Evolutionary conservation across 768 basidiomycete species (phyloP).

Genomic region (Calocybe gangraenosa): DNA sequence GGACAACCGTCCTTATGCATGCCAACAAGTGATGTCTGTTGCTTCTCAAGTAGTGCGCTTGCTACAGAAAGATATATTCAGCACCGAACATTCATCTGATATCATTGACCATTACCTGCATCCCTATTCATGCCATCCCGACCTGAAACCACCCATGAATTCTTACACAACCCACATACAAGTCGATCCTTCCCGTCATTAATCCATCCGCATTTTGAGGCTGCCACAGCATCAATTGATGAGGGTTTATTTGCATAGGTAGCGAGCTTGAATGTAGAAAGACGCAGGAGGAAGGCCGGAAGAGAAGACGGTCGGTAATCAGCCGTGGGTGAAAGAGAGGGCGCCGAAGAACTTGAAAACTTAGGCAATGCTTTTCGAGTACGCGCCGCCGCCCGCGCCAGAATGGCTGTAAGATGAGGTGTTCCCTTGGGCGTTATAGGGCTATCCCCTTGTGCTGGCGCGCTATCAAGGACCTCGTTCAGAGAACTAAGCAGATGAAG

Average conservation of each 20-base stretch:
- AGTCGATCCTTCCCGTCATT: constrained; percentile 81
- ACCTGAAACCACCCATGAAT: constrained; percentile 71
- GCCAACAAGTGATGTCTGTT: constrained; percentile 57
- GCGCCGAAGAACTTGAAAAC: constrained; percentile 27
- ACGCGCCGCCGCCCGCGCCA: constrained; percentile 59
- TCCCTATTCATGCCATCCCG: constrained; percentile 71
- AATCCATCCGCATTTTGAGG: constrained; percentile 78
- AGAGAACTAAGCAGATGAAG: too few species aligned
- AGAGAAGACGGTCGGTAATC: constrained; percentile 16
- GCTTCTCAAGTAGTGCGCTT: constrained; percentile 69
- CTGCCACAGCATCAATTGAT: constrained; percentile 72
- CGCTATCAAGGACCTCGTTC: too few species aligned
- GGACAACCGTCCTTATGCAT: constrained; percentile 82
- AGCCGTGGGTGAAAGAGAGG: constrained; percentile 29
- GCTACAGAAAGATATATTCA: constrained; percentile 34
- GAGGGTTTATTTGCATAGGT: constrained; percentile 80
- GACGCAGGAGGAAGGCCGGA: constrained; percentile 66
- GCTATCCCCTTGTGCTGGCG: neutral
- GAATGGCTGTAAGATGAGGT: constrained; percentile 68
- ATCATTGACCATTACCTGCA: constrained; percentile 57
- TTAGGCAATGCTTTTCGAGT: constrained; percentile 47
- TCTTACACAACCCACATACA: constrained; percentile 65
- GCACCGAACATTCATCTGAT: constrained; percentile 9
- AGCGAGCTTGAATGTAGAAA: constrained; percentile 72
- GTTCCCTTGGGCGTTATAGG: constrained; percentile 47